Evolutionary conservation across 164 flowering plant species (phyloP).

Genomic region (Houttuynia cordata): DNA sequence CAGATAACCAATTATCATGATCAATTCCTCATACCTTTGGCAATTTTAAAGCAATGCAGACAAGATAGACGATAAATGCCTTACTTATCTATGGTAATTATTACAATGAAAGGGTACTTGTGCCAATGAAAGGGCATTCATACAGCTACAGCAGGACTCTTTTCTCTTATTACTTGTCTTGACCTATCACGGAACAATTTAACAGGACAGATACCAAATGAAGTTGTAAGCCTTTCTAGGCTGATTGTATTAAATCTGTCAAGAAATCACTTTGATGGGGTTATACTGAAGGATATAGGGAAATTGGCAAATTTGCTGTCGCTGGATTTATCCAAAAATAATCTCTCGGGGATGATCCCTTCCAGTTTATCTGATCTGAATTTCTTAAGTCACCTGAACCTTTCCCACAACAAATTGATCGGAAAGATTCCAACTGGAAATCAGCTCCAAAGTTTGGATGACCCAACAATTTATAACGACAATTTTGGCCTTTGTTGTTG

Average conservation of each 20-base stretch:
- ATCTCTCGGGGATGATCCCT: slow-evolving; percentile 12
- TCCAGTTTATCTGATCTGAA: slow-evolving; percentile 4
- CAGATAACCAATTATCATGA: slow-evolving; percentile 8
- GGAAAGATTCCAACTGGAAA: slow-evolving; percentile 12
- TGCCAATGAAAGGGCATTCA: slow-evolving; percentile 6
- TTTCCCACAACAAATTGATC: slow-evolving; percentile 13
- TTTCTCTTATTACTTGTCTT: background rate
- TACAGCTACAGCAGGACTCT: background rate
- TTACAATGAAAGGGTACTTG: background rate
- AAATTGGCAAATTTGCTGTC: slow-evolving; percentile 7
- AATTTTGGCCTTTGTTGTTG: too few species aligned
- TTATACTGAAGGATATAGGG: slow-evolving; percentile 7
- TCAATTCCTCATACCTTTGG: slow-evolving; percentile 7
- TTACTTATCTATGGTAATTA: background rate
- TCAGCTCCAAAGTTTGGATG: slow-evolving; percentile 12
- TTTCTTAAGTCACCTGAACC: slow-evolving; percentile 9
- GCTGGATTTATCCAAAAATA: slow-evolving; percentile 13
- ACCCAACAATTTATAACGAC: too few species aligned
- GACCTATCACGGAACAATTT: slow-evolving; percentile 12
- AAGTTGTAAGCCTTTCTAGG: slow-evolving; percentile 5
- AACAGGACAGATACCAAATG: slow-evolving; percentile 5
- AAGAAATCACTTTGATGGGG: slow-evolving; percentile 1
- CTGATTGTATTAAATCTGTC: slow-evolving; percentile 5
- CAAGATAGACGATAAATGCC: too few species aligned
- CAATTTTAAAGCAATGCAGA: slow-evolving; percentile 10